Conservation (phyloP, 257 asterid species). For the Solanum bulbocastanum region DNA sequence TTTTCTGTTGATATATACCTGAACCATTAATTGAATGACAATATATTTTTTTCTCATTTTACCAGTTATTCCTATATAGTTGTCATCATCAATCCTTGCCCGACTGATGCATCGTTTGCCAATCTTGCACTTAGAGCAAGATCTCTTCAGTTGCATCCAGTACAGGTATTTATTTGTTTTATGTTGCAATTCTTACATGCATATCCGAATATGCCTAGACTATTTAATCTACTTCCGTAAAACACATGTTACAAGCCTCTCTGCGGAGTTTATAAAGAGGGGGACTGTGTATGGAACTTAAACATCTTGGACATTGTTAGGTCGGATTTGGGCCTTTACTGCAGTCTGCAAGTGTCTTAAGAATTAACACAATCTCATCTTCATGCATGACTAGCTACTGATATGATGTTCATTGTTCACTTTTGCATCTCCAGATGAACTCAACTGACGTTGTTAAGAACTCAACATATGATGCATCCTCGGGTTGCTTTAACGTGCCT, state of each 20-base stretch:
- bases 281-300: too few species aligned
- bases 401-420: neutral
- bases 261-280: neutral
- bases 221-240: neutral
- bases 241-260: neutral
- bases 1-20: constrained; percentile 1
- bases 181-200: neutral
- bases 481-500: constrained; percentile 65
- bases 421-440: constrained; percentile 36
- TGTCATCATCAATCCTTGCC: constrained; percentile 52
- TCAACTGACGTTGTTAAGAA: constrained; percentile 52
- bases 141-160: constrained; percentile 63
- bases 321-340: too few species aligned
- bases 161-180: constrained; percentile 42
- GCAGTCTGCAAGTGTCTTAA: neutral
- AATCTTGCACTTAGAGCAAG: constrained; percentile 44
- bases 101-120: constrained; percentile 39
- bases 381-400: neutral
- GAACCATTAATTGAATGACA: constrained; percentile 2
- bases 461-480: constrained; percentile 51
- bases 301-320: too few species aligned
- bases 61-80: constrained; percentile 64
- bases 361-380: neutral
- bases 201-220: neutral
- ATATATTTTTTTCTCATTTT: constrained; percentile 2